Evolutionary conservation across 2,329 filamentous ascomycete genomes (phyloP).

Genomic region (Lachnellula occidentalis): DNA sequence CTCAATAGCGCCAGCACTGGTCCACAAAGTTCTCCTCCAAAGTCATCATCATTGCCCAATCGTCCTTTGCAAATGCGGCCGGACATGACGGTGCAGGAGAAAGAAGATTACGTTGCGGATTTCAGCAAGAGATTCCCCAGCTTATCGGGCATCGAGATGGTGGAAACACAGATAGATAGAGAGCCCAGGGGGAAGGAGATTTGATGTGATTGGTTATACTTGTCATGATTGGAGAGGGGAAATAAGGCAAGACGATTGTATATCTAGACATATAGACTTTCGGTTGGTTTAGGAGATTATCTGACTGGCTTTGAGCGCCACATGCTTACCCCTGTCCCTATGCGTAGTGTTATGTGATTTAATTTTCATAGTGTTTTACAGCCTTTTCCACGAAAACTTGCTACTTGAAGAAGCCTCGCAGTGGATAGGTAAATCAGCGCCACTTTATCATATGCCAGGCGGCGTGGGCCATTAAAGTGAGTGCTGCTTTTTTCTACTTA

Average conservation of each 20-base stretch:
- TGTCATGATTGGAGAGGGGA: neutral
- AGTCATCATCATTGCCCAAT: slow-evolving; percentile 34
- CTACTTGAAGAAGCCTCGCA: too few relatives aligned
- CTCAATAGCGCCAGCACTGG: slow-evolving; percentile 49
- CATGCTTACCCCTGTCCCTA: neutral
- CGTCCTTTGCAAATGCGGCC: slow-evolving; percentile 37
- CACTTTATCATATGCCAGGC: too few relatives aligned
- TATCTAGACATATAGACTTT: neutral
- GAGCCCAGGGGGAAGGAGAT: slow-evolving; percentile 5
- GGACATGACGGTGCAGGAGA: slow-evolving; percentile 52
- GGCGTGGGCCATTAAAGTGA: too few relatives aligned
- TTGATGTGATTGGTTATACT: slow-evolving; percentile 1
- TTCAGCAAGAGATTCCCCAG: slow-evolving; percentile 87
- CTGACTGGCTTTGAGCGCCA: neutral
- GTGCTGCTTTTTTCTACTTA: too few relatives aligned
- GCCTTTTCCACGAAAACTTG: too few relatives aligned
- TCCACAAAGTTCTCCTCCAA: slow-evolving; percentile 41
- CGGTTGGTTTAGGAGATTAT: neutral
- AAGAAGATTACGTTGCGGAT: slow-evolving; percentile 59
- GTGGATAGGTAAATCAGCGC: too few relatives aligned
- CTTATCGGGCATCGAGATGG: slow-evolving; percentile 70
- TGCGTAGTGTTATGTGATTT: too few relatives aligned
- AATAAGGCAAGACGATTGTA: neutral
- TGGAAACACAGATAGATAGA: slow-evolving; percentile 28
- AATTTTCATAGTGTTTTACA: too few relatives aligned